A percentile compares a stretch with the other conserved stretches of the same genome.
Evolutionary conservation across 306 rosid genomes (phyloP).

Genomic region (Cicer judaicum): DNA sequence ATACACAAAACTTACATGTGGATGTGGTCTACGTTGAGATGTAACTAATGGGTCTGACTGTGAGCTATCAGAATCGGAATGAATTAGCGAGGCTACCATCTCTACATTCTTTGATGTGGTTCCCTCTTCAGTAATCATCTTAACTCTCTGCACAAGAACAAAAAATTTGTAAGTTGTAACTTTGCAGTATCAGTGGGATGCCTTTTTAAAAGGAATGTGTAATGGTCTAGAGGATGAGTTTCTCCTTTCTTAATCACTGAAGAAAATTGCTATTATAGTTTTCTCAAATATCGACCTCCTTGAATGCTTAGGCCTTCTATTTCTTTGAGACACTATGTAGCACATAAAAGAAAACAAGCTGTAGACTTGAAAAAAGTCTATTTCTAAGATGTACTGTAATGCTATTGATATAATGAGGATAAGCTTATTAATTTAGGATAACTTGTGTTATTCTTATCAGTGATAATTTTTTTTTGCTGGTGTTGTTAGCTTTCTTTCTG

Average conservation of each 20-base stretch:
- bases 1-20: slow-evolving; percentile 38
- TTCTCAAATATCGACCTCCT: not conserved
- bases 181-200: not conserved
- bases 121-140: slow-evolving; percentile 3
- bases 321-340: not conserved
- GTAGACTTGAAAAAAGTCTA: not conserved
- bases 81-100: not conserved
- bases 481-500: too few relatives aligned
- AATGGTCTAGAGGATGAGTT: not conserved
- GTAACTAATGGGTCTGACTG: not conserved
- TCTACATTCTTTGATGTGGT: not conserved
- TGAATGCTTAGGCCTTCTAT: not conserved
- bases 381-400: too few relatives aligned
- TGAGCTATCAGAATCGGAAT: slow-evolving; percentile 1
- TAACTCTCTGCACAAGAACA: slow-evolving; percentile 21
- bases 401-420: not conserved
- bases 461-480: too few relatives aligned
- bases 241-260: not conserved
- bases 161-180: not conserved
- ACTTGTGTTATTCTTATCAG: not conserved
- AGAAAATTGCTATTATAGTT: not conserved
- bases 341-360: not conserved
- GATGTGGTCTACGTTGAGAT: not conserved
- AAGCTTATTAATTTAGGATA: not conserved
- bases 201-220: not conserved